A percentile compares a stretch with the other conserved stretches of the same genome.
Conservation (phyloP, 2,329 filamentous ascomycete species). For the Pseudopyricularia javanii region DNA sequence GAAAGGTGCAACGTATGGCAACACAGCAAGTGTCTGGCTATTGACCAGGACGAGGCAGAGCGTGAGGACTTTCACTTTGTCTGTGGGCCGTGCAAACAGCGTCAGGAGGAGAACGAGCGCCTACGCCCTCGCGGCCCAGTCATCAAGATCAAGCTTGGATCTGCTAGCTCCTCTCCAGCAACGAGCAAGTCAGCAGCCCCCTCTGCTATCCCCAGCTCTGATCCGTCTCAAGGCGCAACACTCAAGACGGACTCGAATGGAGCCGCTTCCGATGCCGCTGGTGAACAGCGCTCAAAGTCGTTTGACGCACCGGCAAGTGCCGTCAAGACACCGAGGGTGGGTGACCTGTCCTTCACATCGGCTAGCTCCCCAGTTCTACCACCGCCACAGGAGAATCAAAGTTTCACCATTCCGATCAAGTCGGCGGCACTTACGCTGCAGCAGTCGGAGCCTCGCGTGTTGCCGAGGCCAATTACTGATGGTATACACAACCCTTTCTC, state of each 20-base stretch:
- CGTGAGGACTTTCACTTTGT: slow-evolving; percentile 78
- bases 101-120: slow-evolving; percentile 50
- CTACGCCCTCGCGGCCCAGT: slow-evolving; percentile 29
- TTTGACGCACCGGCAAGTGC: not conserved
- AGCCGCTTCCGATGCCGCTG: not conserved
- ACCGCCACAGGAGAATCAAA: not conserved
- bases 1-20: slow-evolving; percentile 95
- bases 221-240: not conserved
- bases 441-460: not conserved
- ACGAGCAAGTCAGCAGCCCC: not conserved
- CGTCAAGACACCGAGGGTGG: slow-evolving; percentile 1
- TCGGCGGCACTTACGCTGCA: not conserved
- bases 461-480: slow-evolving; percentile 12
- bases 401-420: slow-evolving; percentile 5
- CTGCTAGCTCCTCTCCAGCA: slow-evolving; percentile 10
- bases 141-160: slow-evolving; percentile 38
- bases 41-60: slow-evolving; percentile 69
- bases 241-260: not conserved
- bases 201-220: not conserved
- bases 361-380: slow-evolving; percentile 3
- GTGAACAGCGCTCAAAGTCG: slow-evolving; percentile 1
- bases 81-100: slow-evolving; percentile 64
- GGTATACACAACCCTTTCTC: slow-evolving; percentile 25
- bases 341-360: not conserved
- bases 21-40: slow-evolving; percentile 82